Base-by-base conservation (phyloP, 2,329 filamentous ascomycete genomes). In the Dissoconium aciculare region DNA sequence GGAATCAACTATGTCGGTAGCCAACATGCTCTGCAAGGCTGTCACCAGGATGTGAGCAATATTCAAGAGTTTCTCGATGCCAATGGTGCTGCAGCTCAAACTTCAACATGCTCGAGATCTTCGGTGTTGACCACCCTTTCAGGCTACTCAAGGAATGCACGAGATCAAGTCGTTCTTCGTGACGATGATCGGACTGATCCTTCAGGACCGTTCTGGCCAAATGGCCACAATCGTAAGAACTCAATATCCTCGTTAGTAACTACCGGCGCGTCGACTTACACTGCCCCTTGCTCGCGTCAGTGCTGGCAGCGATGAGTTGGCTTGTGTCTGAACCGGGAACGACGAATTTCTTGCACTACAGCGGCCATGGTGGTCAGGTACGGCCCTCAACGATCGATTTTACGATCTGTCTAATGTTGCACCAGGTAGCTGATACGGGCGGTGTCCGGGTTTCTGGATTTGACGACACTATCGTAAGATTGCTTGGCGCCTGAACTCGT, bases 341-440 rank as follows among this genome's bases (percentile, higher is more conserved):
- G 33, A 59, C 54, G 5, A 51, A 66, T 11, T 72, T 70, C 55
- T 47, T 73, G 29, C 68, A 69, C 39, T 74, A 73, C 40, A 68
- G 64, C 0, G 69, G 69, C 1, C 69, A 74, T 37, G 69, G 69
- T 31, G 63, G 67, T 25, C 66, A 69, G 46, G 59, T 69, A 8
- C 19, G 19, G n/a, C 19, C n/a, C n/a, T n/a, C n/a, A n/a, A n/a
- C n/a, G n/a, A n/a, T n/a, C n/a, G n/a, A n/a, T n/a, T n/a, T n/a
- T n/a, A n/a, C n/a, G n/a, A n/a, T n/a, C n/a, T n/a, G n/a, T n/a
- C n/a, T n/a, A n/a, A n/a, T n/a, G n/a, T n/a, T n/a, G n/a, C n/a
- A 27, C 31, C 11, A 26, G 5, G 37, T 39, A 2, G 31, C 25
- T 14, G 37, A 39, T 19, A 34, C 24, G 8, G 24, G 31, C 8